Percentiles rank a stretch among this genome's conserved stretches.
Evolutionary conservation across 495 filamentous ascomycete genomes (phyloP).

Genomic region (Penicillium daleae): DNA sequence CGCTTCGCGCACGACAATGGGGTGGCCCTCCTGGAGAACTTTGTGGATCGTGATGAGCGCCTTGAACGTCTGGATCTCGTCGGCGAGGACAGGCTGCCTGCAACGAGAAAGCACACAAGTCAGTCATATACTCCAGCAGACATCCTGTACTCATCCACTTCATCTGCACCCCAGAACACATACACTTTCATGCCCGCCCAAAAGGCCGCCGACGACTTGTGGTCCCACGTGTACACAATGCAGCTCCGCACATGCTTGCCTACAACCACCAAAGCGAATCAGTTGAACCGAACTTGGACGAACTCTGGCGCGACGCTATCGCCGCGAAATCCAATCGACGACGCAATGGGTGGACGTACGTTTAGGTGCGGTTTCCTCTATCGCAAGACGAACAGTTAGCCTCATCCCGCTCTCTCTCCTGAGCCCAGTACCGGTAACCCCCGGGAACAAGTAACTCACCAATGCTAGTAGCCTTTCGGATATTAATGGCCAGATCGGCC

Average conservation of each 20-base stretch:
- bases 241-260: slow-evolving; percentile 97
- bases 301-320: background rate
- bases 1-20: slow-evolving; percentile 82
- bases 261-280: slow-evolving; percentile 28
- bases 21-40: slow-evolving; percentile 95
- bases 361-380: slow-evolving; percentile 94
- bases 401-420: slow-evolving; percentile 17
- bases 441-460: slow-evolving; percentile 47
- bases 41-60: slow-evolving; percentile 92
- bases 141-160: background rate
- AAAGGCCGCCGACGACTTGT: slow-evolving; percentile 94
- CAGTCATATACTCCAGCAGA: slow-evolving; percentile 3
- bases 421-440: background rate
- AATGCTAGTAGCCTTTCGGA: slow-evolving; percentile 93
- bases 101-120: slow-evolving; percentile 16
- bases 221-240: slow-evolving; percentile 99
- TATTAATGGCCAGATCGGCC: slow-evolving; percentile 90
- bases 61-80: slow-evolving; percentile 94
- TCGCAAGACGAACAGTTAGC: slow-evolving; percentile 34
- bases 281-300: slow-evolving; percentile 12
- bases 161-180: slow-evolving; percentile 28
- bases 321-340: background rate
- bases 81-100: slow-evolving; percentile 92
- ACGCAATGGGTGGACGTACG: slow-evolving; percentile 51
- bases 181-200: slow-evolving; percentile 99